A percentile compares a stretch with the other conserved stretches of the same genome.
phyloP scores from a whole-genome alignment of 1,139 yeast species.

The Sugiyamaella pinicola region DNA sequence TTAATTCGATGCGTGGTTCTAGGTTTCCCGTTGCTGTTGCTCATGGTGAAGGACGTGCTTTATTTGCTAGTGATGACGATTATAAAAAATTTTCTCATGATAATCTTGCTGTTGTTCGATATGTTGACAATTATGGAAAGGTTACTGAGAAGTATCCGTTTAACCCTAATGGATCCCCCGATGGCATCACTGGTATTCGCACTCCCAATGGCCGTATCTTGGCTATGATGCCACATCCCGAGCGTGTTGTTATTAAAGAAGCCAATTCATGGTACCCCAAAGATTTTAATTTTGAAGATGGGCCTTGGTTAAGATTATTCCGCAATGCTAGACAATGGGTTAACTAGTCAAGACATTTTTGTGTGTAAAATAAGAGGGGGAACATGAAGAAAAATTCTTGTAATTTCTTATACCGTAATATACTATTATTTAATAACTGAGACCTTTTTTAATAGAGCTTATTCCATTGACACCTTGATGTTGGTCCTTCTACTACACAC shows the following conservation, averaged over 20 bases:
- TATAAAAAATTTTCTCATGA: slow-evolving; percentile 50
- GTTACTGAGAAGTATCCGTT: slow-evolving; percentile 82
- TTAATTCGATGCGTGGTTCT: slow-evolving; percentile 89
- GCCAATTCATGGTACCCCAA: slow-evolving; percentile 89
- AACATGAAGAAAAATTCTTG: neutral
- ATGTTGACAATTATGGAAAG: slow-evolving; percentile 87
- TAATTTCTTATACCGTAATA: slow-evolving; percentile 7
- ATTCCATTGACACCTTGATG: neutral
- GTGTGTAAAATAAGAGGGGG: neutral
- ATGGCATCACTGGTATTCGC: slow-evolving; percentile 90
- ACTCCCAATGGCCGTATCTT: slow-evolving; percentile 92
- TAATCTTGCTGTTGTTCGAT: slow-evolving; percentile 66
- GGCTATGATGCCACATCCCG: slow-evolving; percentile 99
- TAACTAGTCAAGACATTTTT: slow-evolving; percentile 44
- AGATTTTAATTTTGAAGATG: slow-evolving; percentile 49
- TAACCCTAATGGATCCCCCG: slow-evolving; percentile 96
- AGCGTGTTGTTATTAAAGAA: slow-evolving; percentile 86
- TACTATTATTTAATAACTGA: slow-evolving; percentile 3
- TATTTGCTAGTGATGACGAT: slow-evolving; percentile 54
- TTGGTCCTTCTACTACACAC: slow-evolving; percentile 27
- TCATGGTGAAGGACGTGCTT: slow-evolving; percentile 97
- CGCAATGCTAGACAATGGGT: slow-evolving; percentile 96
- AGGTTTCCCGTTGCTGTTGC: slow-evolving; percentile 96
- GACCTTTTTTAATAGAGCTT: neutral
- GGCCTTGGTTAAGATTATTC: slow-evolving; percentile 94